Evolutionary conservation across 176 grass and related monocot species (phyloP), one percentile per base, ranked within the genome.

Genomic region (Ampelocalamus luodianensis): DNA sequence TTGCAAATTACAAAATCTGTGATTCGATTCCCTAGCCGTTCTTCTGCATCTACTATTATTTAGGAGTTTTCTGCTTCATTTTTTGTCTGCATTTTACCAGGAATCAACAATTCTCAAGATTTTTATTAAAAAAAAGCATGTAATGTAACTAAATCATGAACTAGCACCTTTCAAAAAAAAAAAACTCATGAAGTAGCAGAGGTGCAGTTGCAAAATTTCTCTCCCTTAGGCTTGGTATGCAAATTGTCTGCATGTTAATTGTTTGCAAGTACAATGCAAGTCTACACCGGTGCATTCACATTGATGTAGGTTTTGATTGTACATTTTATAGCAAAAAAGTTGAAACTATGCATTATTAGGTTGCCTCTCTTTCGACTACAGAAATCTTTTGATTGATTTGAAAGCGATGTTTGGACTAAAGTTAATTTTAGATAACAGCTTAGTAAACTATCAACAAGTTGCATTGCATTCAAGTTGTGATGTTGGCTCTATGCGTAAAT

Each of bases 361-460:
- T 79, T 27, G 42, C 55, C 12, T 40, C 76, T 68, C 67, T 14
- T 53, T 43, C 0, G 76, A 73, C 5, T 26, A 49, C 1, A 0
- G n/a, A 64, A 40, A 51, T 32, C 9, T 79, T 79, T 72, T 64
- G 29, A 20, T 64, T 24, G 34, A 65, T 86, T 72, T 32, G 77
- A 65, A 86, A 80, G 34, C 26, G 34, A 80, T 79, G 77, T 43
- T 29, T 54, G 17, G 15, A 65, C 6, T 65, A 43, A 32, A 7
- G 8, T 22, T 39, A 20, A 14, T 79, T 43, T 6, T 5, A 62
- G 38, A 29, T 7, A 27, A 22, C 10, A 54, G 26, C 7, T 51
- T 29, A 51, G 45, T 49, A 49, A 38, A 63, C 42, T 70, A 71
- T 4, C 39, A 48, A 37, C 27, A 79, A 71, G 64, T 77, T 46